Percentiles rank a stretch among this genome's conserved stretches.
Evolutionary conservation across 371 early-diverging fungal genomes (phyloP).

Genomic region (Coemansia sp.): DNA sequence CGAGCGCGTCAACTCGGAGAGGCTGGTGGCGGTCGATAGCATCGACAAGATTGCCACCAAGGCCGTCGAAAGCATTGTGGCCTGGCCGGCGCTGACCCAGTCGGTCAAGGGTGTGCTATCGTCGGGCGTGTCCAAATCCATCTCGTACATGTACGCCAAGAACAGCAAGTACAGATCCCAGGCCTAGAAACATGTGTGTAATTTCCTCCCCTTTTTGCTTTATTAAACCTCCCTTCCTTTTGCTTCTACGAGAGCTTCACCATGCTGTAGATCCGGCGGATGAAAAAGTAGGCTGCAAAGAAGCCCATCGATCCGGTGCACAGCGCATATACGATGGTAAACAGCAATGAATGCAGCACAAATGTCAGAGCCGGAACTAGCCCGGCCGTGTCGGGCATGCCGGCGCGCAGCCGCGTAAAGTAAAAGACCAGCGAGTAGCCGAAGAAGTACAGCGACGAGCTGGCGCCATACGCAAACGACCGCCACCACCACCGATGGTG

Average conservation of each 20-base stretch:
- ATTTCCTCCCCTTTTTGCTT: too few species aligned
- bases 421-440: conserved; percentile 60
- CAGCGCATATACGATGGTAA: conserved; percentile 56
- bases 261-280: conserved; percentile 69
- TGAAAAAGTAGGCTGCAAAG: conserved; percentile 69
- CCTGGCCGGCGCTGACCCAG: conserved; percentile 83
- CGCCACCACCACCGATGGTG: conserved; percentile 86
- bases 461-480: conserved; percentile 70
- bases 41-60: conserved; percentile 50
- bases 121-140: conserved; percentile 75
- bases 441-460: conserved; percentile 73
- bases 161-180: conserved; percentile 28
- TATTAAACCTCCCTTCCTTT: too few species aligned
- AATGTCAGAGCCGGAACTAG: conserved; percentile 60
- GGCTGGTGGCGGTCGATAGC: conserved; percentile 37
- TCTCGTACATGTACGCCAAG: conserved; percentile 62
- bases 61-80: conserved; percentile 59
- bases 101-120: conserved; percentile 89
- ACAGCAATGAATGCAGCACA: conserved; percentile 57
- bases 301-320: conserved; percentile 82
- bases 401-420: conserved; percentile 54
- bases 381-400: conserved; percentile 46
- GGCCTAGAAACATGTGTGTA: too few species aligned
- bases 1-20: conserved; percentile 50
- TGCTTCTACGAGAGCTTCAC: conserved; percentile 61